Conservation (phyloP, 2,329 filamentous ascomycete genomes). For the Botrytis aclada region DNA sequence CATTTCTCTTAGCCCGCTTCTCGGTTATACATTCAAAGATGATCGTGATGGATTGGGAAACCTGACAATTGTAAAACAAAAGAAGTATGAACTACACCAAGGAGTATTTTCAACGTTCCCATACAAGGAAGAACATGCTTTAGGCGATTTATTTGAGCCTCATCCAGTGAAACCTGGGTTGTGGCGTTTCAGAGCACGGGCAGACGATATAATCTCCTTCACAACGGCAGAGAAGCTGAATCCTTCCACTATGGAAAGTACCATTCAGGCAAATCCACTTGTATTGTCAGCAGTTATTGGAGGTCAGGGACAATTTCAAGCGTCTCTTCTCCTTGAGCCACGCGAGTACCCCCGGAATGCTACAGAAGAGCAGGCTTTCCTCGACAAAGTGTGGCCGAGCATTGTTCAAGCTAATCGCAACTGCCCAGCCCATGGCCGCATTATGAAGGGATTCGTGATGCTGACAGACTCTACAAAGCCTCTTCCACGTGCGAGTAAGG, state of each 20-base stretch:
- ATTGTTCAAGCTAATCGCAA: conserved; percentile 3
- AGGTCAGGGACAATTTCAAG: not conserved
- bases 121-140: not conserved
- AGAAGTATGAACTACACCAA: conserved; percentile 7
- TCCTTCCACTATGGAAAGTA: conserved; percentile 8
- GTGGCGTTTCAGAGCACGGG: conserved; percentile 18
- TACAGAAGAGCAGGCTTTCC: not conserved
- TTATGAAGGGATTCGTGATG: conserved; percentile 13
- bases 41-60: not conserved
- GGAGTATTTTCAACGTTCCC: not conserved
- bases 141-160: conserved; percentile 15
- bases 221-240: conserved; percentile 8
- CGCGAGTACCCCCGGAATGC: not conserved
- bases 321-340: conserved; percentile 1
- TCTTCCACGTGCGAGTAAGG: conserved; percentile 13
- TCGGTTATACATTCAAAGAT: conserved; percentile 1
- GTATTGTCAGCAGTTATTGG: conserved; percentile 4
- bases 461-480: conserved; percentile 7
- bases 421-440: conserved; percentile 11
- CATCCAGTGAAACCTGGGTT: conserved; percentile 15
- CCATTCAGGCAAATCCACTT: conserved; percentile 4
- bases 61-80: not conserved
- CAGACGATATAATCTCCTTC: conserved; percentile 19
- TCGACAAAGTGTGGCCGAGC: conserved; percentile 9
- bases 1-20: conserved; percentile 1